phyloP scores from a whole-genome alignment of 139 green algal species.

The Chlorella sp. region DNA sequence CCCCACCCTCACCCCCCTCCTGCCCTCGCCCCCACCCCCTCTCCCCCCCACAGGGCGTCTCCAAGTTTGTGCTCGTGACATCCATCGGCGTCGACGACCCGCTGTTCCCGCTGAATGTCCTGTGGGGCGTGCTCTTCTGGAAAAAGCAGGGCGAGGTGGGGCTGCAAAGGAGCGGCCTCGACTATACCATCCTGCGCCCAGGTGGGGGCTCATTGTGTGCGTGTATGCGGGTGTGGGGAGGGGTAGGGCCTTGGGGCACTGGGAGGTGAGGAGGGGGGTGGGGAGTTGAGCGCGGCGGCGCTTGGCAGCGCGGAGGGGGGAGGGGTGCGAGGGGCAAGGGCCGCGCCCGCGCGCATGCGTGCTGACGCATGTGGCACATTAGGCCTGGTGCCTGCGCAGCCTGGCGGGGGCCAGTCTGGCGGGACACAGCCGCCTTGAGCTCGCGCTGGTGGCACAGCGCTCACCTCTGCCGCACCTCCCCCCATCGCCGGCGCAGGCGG shows the following conservation, averaged over 20 bases:
- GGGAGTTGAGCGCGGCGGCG: no score
- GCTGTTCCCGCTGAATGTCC: slow-evolving; percentile 79
- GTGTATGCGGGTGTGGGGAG: no score
- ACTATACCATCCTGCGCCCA: slow-evolving; percentile 82
- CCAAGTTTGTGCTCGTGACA: slow-evolving; percentile 58
- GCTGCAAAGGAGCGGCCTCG: slow-evolving; percentile 75
- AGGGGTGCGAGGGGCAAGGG: no score
- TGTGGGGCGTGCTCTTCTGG: slow-evolving; percentile 75
- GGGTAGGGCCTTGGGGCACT: no score
- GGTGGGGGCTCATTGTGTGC: slow-evolving; percentile 16
- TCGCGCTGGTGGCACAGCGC: no score
- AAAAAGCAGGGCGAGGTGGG: slow-evolving; percentile 85
- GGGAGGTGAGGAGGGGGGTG: not conserved
- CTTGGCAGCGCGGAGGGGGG: no score
- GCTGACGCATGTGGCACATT: no score
- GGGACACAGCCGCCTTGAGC: no score
- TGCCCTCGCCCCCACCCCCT: not conserved
- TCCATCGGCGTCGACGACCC: slow-evolving; percentile 75
- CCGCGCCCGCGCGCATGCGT: no score
- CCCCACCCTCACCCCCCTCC: not conserved
- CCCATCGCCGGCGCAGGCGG: no score
- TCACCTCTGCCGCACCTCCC: no score
- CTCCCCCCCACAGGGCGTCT: slow-evolving; percentile 18
- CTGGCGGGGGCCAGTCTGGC: no score
- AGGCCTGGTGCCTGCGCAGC: not conserved